These are phyloP conservation scores for Tulasnella sp. DNA, from an alignment of 768 basidiomycete genomes.

Conservation along the genomic window DNA sequence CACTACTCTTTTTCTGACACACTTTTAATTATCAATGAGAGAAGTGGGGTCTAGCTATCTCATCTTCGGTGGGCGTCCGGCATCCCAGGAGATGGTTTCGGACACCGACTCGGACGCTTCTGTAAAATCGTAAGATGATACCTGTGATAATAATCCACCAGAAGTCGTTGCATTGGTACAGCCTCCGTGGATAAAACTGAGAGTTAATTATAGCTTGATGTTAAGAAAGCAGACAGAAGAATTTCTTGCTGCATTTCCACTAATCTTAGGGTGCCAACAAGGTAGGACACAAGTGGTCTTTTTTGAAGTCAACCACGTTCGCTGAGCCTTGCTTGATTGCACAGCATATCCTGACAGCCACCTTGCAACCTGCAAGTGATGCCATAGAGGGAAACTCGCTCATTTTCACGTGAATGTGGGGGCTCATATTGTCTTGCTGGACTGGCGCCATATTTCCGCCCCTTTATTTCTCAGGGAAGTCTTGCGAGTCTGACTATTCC, in stretches of 20 bases:
- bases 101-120: neutral
- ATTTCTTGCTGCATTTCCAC: neutral
- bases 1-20: neutral
- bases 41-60: slow-evolving; percentile 8
- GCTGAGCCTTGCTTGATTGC: neutral
- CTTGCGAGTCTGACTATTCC: neutral
- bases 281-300: neutral
- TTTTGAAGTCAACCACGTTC: neutral
- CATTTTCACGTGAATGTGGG: neutral
- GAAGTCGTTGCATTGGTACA: neutral
- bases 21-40: neutral
- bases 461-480: neutral
- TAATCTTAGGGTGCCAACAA: neutral
- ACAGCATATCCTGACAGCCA: neutral
- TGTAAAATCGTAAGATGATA: neutral
- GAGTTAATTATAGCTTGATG: neutral
- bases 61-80: neutral
- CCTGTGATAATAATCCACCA: neutral
- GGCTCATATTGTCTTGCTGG: too few relatives aligned
- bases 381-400: neutral
- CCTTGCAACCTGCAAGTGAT: neutral
- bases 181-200: neutral
- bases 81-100: neutral
- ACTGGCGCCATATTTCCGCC: neutral
- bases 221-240: neutral